phyloP scores from a whole-genome alignment of 1,139 yeast genomes.

The Wickerhamomyces sp. region DNA sequence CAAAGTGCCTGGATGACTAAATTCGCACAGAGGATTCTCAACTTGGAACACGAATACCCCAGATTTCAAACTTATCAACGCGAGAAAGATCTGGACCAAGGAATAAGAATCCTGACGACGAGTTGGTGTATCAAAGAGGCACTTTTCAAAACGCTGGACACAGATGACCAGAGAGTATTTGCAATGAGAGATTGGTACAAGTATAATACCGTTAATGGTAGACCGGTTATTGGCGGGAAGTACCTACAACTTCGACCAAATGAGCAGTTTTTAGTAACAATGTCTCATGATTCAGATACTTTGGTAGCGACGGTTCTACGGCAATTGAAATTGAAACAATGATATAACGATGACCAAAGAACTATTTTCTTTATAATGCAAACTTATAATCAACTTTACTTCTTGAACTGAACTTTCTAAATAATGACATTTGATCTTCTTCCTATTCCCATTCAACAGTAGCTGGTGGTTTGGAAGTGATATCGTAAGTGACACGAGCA shows the following conservation, averaged over 20 bases:
- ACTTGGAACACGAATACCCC: constrained; percentile 43
- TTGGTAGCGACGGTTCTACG: constrained; percentile 48
- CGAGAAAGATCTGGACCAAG: constrained; percentile 21
- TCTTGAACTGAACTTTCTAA: background rate
- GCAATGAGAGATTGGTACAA: constrained; percentile 62
- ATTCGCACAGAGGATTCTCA: constrained; percentile 45
- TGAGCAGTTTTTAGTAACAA: constrained; percentile 49
- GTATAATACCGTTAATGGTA: constrained; percentile 31
- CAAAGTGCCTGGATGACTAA: constrained; percentile 31
- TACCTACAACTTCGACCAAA: constrained; percentile 24
- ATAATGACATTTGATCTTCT: too few relatives aligned
- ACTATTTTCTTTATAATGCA: background rate
- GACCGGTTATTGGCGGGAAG: constrained; percentile 36
- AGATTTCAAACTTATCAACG: constrained; percentile 24
- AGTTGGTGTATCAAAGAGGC: constrained; percentile 81
- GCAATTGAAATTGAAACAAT: constrained; percentile 20
- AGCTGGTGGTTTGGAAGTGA: constrained; percentile 98
- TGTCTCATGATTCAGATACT: constrained; percentile 64
- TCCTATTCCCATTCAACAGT: constrained; percentile 99
- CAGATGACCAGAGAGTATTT: constrained; percentile 44
- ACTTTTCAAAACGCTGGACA: constrained; percentile 53
- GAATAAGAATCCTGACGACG: constrained; percentile 44
- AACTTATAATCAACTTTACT: background rate
- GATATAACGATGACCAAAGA: constrained; percentile 1
- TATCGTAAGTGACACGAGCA: constrained; percentile 97